Base-by-base conservation (phyloP, 305 asterid genomes). In the Solanum hybrid region DNA sequence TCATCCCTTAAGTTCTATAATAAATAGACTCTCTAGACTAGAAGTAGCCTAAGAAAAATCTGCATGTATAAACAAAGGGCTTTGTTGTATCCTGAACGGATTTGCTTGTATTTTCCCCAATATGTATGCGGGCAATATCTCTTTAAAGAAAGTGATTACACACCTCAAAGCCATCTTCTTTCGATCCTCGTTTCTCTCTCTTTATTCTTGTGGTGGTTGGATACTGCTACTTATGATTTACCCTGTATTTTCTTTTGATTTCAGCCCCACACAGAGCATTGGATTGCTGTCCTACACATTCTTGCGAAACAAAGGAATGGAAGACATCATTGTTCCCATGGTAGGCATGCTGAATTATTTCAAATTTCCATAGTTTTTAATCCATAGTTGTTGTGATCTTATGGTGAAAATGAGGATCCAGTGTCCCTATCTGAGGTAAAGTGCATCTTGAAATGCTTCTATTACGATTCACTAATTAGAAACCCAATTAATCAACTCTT, bases 241-340 rank as follows among this genome's bases (percentile, higher is more conserved):
- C 22, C 31, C 77, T 10, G 22, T 85, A 8, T 85, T 60, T 31
- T 85, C 51, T 85, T 85, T 60, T 22, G 46, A 34, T 85, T 85
- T 85, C 88, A 85, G 88, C 77, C 88, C 88, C 51, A 95, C 97
- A 6, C 98, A 96, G 87, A 97, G 98, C 93, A 94, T 97, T 92
- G 99, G 99, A 84, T 89, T 97, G 92, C 94, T 97, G 88, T 97
- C 99, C 82, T 97, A 94, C 90, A 95, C 99, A 12, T 97, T 95
- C 91, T 91, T 97, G 96, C 95, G 92, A 90, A 91, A 93, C 91
- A 97, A 99, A 7, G 95, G 98, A 46, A 96, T 96, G 94, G 99
- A 97, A 92, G 99, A 97, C 88, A 96, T 96, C 26, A 92, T 97
- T 88, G 99, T 97, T 92, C 99, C 99, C 90, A 95, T 97, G 99